Conservation (phyloP, 2,329 filamentous ascomycete genomes). For the Penicillium digitatum region DNA sequence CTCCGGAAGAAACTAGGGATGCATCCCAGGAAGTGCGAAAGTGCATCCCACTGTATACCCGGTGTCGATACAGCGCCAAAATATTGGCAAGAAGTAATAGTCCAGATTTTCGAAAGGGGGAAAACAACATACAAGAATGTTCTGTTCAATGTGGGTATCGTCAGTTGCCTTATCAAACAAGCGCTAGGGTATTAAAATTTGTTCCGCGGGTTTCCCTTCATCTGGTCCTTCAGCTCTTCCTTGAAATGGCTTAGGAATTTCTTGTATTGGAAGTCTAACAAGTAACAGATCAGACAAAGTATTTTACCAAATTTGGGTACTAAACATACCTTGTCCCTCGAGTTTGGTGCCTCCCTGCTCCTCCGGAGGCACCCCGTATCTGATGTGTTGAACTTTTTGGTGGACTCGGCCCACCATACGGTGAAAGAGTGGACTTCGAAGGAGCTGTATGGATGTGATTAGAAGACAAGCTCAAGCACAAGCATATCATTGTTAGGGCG, state of each 20-base stretch:
- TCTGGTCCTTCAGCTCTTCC: conserved; percentile 43
- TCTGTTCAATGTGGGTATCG: conserved; percentile 10
- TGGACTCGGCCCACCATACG: conserved; percentile 43
- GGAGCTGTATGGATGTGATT: conserved; percentile 32
- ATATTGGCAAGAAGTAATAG: background rate
- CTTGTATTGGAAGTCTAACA: conserved; percentile 26
- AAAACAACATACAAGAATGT: background rate
- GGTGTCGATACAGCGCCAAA: conserved; percentile 1
- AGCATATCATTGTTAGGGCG: background rate
- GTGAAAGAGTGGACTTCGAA: conserved; percentile 44
- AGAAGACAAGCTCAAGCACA: conserved; percentile 5
- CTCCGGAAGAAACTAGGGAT: conserved; percentile 29
- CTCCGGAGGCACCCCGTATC: conserved; percentile 42
- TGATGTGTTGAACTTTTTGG: conserved; percentile 40
- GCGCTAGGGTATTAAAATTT: conserved; percentile 24
- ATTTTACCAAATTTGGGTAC: background rate
- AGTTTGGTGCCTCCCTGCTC: conserved; percentile 43
- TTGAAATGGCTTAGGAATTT: conserved; percentile 40
- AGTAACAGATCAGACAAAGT: conserved; percentile 1
- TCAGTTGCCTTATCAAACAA: conserved; percentile 6
- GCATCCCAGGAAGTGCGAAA: conserved; percentile 16
- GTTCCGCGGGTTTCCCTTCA: conserved; percentile 37
- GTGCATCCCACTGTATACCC: conserved; percentile 26
- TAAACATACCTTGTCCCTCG: conserved; percentile 33
- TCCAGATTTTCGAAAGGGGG: background rate